Evolutionary conservation across 2,329 filamentous ascomycete genomes (phyloP), one percentile per base, ranked within the genome.

Genomic region (Ceratocystis eucalypticola): DNA sequence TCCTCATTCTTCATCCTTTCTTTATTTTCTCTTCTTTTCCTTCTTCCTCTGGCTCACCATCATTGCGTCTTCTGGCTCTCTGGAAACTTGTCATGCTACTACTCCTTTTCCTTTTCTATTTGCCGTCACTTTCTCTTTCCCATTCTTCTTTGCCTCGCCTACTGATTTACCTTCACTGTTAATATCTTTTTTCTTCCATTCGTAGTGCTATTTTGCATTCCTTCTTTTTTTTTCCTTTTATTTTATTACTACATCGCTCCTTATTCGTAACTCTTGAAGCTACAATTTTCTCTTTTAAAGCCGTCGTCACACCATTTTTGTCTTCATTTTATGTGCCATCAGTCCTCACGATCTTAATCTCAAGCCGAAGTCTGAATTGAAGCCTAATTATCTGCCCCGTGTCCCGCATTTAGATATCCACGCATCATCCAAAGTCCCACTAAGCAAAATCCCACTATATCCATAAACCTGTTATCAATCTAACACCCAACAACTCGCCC

Each of bases 1-100:
- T 59, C 53, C 53, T 33, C 25, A 8, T 59, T 57, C 53, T 57
- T 59, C 53, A 59, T 59, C 28, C 53, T 59, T 37, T 59, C 53
- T 57, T 57, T 57, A 22, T 57, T 30, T 57, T 12, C 22, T 59
- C 33, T 33, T 59, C 33, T 8, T 30, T 17, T 17, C 15, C 6
- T 30, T 30, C 12, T 20, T 59, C 6, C 33, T 53, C 22, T 25
- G 22, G 20, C 8, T 25, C 15, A 12, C 25, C 48, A 12, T 53
- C 25, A 53, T 22, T 53, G 48, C 48, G 48, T 25, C n/a, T 50
- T 50, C 17, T 25, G n/a, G 15, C 28, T 25, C 25, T 30, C 30
- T n/a, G 17, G 12, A 30, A 59, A 59, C 20, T 28, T 28, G 7
- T 57, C 6, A 30, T 41, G 28, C 41, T 44, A 45, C 45, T 8